Percentiles rank a stretch among this genome's conserved stretches.
Conservation (phyloP, 2,329 filamentous ascomycete genomes). For the Tolypocladium ophioglossoides region DNA sequence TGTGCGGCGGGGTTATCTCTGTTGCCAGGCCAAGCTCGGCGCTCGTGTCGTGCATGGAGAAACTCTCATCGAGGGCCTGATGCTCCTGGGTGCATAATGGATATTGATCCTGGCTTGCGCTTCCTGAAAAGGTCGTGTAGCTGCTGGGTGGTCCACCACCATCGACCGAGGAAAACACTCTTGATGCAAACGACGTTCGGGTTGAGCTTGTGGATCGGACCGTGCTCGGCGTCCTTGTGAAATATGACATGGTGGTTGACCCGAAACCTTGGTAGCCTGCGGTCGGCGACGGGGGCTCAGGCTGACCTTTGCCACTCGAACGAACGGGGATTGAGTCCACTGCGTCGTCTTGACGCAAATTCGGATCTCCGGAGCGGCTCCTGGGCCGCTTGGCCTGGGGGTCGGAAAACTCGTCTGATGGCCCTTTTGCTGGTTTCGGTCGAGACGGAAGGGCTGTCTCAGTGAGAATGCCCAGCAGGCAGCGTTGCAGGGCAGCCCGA, state of each 20-base stretch:
- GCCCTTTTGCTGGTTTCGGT: conserved; percentile 9
- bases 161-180: conserved; percentile 7
- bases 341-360: neutral
- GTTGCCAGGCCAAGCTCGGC: no score
- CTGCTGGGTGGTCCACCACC: conserved; percentile 13
- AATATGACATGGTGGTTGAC: neutral
- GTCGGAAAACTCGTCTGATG: conserved; percentile 10
- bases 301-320: neutral
- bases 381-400: conserved; percentile 4
- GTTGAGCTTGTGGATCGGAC: neutral
- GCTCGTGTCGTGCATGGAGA: neutral
- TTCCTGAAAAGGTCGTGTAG: conserved; percentile 19
- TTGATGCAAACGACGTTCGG: neutral
- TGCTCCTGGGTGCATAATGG: conserved; percentile 3
- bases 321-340: conserved; percentile 8
- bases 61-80: conserved; percentile 5
- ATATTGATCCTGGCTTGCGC: conserved; percentile 1
- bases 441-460: neutral
- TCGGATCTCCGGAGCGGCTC: neutral
- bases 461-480: conserved; percentile 11
- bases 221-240: neutral
- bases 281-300: neutral
- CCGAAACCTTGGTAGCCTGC: neutral
- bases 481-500: conserved; percentile 13
- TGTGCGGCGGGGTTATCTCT: neutral